phyloP scores from a whole-genome alignment of 2,329 filamentous ascomycete genomes.

The Aureobasidium sp. region DNA sequence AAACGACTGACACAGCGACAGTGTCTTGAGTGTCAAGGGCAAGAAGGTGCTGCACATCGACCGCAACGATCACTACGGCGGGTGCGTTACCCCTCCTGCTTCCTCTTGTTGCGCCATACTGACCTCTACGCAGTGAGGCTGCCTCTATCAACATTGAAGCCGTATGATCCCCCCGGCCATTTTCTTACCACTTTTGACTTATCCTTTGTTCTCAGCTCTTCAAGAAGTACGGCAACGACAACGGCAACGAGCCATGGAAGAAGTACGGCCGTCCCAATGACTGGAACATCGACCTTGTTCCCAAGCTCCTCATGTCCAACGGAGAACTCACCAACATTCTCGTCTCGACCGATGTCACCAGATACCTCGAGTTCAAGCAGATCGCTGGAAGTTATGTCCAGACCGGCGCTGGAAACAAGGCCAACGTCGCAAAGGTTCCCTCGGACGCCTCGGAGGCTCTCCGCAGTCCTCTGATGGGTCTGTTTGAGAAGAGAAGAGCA shows the following conservation, averaged over 20 bases:
- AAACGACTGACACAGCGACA: slow-evolving; percentile 33
- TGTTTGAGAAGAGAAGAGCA: slow-evolving; percentile 96
- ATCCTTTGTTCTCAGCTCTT: slow-evolving; percentile 60
- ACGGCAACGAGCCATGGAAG: slow-evolving; percentile 90
- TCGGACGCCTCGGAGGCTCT: slow-evolving; percentile 87
- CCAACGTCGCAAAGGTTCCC: slow-evolving; percentile 93
- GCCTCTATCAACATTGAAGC: slow-evolving; percentile 95
- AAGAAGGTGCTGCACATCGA: slow-evolving; percentile 99
- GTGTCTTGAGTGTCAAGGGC: slow-evolving; percentile 95
- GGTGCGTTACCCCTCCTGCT: slow-evolving; percentile 51
- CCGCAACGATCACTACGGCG: slow-evolving; percentile 96
- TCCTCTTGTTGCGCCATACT: slow-evolving; percentile 16
- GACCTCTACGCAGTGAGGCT: slow-evolving; percentile 61
- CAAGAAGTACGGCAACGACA: slow-evolving; percentile 88
- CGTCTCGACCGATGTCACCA: slow-evolving; percentile 74
- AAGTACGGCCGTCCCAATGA: slow-evolving; percentile 94
- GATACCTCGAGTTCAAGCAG: slow-evolving; percentile 49
- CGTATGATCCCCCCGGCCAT: slow-evolving; percentile 44
- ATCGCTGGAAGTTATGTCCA: slow-evolving; percentile 96
- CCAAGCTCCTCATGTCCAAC: slow-evolving; percentile 97
- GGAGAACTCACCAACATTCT: slow-evolving; percentile 98
- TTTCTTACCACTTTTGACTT: slow-evolving; percentile 21
- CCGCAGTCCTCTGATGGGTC: slow-evolving; percentile 87
- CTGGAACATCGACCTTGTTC: slow-evolving; percentile 99
- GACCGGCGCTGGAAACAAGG: slow-evolving; percentile 73